phyloP scores from a whole-genome alignment of 768 basidiomycete species.

The Cubamyces lactineus region DNA sequence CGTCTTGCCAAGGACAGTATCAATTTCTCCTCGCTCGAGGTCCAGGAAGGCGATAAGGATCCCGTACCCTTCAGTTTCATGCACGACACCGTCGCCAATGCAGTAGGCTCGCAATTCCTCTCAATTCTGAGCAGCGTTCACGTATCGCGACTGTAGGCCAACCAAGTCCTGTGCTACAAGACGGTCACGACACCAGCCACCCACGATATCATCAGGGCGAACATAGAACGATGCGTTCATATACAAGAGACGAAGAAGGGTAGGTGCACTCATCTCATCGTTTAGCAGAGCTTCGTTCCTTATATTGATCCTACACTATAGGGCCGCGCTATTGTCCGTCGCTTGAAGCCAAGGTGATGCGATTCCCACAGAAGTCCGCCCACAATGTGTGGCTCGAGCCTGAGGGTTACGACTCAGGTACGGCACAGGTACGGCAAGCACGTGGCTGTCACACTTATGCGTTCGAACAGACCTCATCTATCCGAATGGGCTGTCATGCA shows the following conservation, averaged over 20 bases:
- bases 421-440: not conserved
- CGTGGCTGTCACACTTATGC: not conserved
- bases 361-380: slow-evolving; percentile 69
- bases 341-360: slow-evolving; percentile 82
- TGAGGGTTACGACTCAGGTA: slow-evolving; percentile 88
- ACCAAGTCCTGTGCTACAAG: slow-evolving; percentile 73
- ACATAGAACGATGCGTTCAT: slow-evolving; percentile 78
- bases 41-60: slow-evolving; percentile 66
- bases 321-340: slow-evolving; percentile 93
- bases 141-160: slow-evolving; percentile 47
- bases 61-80: slow-evolving; percentile 81
- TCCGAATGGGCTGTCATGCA: slow-evolving; percentile 88
- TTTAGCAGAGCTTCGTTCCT: not conserved
- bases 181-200: slow-evolving; percentile 76
- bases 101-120: slow-evolving; percentile 43
- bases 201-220: slow-evolving; percentile 74
- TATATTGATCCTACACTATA: slow-evolving; percentile 30
- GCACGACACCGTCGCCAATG: slow-evolving; percentile 68
- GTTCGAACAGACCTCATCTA: slow-evolving; percentile 71
- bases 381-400: slow-evolving; percentile 91
- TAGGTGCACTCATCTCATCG: slow-evolving; percentile 23
- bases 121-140: not conserved
- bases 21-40: slow-evolving; percentile 60
- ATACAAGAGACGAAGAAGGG: slow-evolving; percentile 91
- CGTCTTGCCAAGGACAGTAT: slow-evolving; percentile 73